Evolutionary conservation across 257 asterid genomes (phyloP).

Genomic region (Catharanthus roseus): DNA sequence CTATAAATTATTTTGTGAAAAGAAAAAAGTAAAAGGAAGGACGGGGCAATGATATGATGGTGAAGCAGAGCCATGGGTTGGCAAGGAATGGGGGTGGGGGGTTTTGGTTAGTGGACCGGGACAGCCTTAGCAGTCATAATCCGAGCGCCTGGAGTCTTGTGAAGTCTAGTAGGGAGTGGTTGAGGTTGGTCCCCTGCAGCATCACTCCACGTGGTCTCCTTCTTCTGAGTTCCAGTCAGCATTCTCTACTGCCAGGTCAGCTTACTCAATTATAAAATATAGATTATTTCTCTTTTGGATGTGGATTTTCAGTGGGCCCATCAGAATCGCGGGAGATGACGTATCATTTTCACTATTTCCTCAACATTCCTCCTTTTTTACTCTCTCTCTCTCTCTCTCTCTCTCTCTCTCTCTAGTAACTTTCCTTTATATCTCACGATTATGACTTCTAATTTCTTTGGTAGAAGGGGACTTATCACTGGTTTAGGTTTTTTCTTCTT

Average conservation of each 20-base stretch:
- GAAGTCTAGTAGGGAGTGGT: slow-evolving; percentile 35
- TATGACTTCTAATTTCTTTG: background rate
- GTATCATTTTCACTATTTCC: slow-evolving; percentile 5
- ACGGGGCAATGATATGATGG: slow-evolving; percentile 25
- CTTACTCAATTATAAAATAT: slow-evolving; percentile 6
- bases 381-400: background rate
- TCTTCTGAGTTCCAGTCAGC: slow-evolving; percentile 27
- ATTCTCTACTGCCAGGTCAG: slow-evolving; percentile 33
- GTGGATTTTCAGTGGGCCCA: slow-evolving; percentile 31
- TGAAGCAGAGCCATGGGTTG: slow-evolving; percentile 45
- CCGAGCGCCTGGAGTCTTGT: slow-evolving; percentile 19
- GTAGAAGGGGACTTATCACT: too few relatives aligned
- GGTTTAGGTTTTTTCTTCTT: too few relatives aligned
- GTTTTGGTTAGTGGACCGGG: slow-evolving; percentile 57
- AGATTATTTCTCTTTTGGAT: slow-evolving; percentile 14
- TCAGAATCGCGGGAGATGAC: slow-evolving; percentile 27
- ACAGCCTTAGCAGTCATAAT: slow-evolving; percentile 27
- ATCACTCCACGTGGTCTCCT: slow-evolving; percentile 55
- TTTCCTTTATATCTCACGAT: background rate
- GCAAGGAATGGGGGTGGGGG: slow-evolving; percentile 41
- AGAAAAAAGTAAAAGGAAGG: slow-evolving; percentile 22
- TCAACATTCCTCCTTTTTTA: background rate
- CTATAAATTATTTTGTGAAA: background rate
- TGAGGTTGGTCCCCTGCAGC: slow-evolving; percentile 29
- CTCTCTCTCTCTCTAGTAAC: background rate